phyloP scores from a whole-genome alignment of 768 basidiomycete species.

The Boletus rubropictus region DNA sequence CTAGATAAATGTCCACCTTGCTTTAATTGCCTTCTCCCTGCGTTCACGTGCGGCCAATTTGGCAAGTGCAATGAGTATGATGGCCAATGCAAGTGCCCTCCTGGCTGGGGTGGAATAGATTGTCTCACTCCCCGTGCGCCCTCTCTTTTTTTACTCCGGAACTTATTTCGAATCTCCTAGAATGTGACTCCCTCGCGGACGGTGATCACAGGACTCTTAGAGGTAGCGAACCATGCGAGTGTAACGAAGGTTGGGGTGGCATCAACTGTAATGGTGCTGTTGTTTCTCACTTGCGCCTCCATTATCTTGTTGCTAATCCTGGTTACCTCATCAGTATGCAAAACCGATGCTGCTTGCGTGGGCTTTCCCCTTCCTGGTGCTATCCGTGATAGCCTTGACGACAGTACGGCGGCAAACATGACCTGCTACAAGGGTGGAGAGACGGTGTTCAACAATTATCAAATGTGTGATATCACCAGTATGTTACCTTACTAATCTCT shows the following conservation, averaged over 20 bases:
- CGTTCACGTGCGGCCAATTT: slow-evolving; percentile 88
- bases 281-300: background rate
- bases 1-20: slow-evolving; percentile 74
- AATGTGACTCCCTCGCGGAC: slow-evolving; percentile 92
- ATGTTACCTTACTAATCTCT: slow-evolving; percentile 27
- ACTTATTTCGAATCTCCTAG: slow-evolving; percentile 34
- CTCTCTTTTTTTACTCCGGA: slow-evolving; percentile 2
- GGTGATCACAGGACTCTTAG: slow-evolving; percentile 80
- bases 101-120: slow-evolving; percentile 97
- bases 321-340: slow-evolving; percentile 59
- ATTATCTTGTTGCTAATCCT: background rate
- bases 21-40: slow-evolving; percentile 93
- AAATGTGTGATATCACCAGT: slow-evolving; percentile 99
- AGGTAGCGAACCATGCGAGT: slow-evolving; percentile 74
- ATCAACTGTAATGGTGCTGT: slow-evolving; percentile 92
- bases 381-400: slow-evolving; percentile 35
- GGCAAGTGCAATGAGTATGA: slow-evolving; percentile 87
- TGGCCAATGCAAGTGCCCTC: slow-evolving; percentile 93
- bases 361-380: slow-evolving; percentile 64
- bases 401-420: slow-evolving; percentile 55
- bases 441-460: slow-evolving; percentile 92
- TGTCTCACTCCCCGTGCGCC: slow-evolving; percentile 85
- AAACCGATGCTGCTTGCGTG: slow-evolving; percentile 72
- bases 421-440: slow-evolving; percentile 92
- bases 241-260: slow-evolving; percentile 92